Percentiles rank a stretch among this genome's conserved stretches.
Evolutionary conservation across 1,284 basidiomycete genomes (phyloP).

Genomic region (Ganoderma lucidum): DNA sequence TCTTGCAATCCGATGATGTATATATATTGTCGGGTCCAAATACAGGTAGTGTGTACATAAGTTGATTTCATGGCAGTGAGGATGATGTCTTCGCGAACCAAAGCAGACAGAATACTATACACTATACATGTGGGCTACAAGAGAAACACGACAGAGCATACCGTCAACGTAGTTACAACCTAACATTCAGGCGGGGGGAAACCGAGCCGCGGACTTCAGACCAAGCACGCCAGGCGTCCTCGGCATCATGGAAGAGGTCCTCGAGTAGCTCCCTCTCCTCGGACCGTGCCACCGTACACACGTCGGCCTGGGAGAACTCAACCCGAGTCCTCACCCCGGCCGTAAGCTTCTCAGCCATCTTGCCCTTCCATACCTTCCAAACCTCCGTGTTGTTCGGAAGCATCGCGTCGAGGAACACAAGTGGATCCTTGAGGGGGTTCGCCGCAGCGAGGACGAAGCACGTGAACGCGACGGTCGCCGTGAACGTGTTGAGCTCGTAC

Average conservation of each 20-base stretch:
- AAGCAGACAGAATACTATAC: no score
- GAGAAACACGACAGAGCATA: no score
- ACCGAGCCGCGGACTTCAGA: not conserved
- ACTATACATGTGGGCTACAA: no score
- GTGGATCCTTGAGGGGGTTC: not conserved
- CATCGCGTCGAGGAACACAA: not conserved
- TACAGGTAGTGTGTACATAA: no score
- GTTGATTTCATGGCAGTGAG: no score
- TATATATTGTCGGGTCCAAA: no score
- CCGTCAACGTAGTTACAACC: no score
- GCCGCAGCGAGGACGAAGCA: not conserved
- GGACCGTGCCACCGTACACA: not conserved
- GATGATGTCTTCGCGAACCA: no score
- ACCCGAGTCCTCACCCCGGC: not conserved
- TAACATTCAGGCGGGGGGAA: not conserved
- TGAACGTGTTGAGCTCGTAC: conserved; percentile 19
- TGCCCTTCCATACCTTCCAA: not conserved
- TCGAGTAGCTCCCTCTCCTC: not conserved
- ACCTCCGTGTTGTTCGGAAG: not conserved
- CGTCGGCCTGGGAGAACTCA: not conserved
- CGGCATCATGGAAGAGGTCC: no score
- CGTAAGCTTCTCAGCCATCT: not conserved
- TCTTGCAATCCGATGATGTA: no score
- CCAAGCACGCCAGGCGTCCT: not conserved
- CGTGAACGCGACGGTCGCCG: not conserved